Conservation (phyloP, 2,329 filamentous ascomycete species). For the Chalaropsis ovoidea region DNA sequence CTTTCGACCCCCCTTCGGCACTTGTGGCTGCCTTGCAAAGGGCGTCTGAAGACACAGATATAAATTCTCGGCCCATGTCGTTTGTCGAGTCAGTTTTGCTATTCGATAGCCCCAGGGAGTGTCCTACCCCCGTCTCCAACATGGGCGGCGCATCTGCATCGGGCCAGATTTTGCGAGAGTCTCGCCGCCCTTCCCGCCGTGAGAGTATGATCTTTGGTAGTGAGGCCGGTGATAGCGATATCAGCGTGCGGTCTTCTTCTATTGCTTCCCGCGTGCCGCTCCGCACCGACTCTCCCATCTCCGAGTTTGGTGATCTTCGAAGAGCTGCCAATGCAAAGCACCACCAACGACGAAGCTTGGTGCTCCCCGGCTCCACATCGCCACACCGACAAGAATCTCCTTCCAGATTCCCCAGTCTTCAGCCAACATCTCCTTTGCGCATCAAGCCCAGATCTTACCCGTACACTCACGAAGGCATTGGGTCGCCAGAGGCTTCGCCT, state of each 20-base stretch:
- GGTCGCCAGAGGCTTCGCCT: slow-evolving; percentile 82
- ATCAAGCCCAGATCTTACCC: slow-evolving; percentile 67
- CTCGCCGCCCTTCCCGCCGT: slow-evolving; percentile 44
- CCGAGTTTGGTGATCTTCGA: slow-evolving; percentile 67
- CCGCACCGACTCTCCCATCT: slow-evolving; percentile 80
- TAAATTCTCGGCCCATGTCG: slow-evolving; percentile 45
- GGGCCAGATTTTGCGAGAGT: slow-evolving; percentile 38
- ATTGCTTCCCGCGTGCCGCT: slow-evolving; percentile 55
- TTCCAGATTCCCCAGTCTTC: slow-evolving; percentile 49
- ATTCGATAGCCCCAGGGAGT: slow-evolving; percentile 72
- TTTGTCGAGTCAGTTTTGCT: slow-evolving; percentile 66
- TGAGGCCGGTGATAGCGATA: slow-evolving; percentile 77
- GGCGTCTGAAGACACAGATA: slow-evolving; percentile 35
- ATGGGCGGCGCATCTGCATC: slow-evolving; percentile 38
- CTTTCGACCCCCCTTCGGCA: slow-evolving; percentile 41
- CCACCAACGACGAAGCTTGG: slow-evolving; percentile 75
- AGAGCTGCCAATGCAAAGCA: slow-evolving; percentile 70
- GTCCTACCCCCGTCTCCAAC: slow-evolving; percentile 80
- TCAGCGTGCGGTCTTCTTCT: slow-evolving; percentile 73
- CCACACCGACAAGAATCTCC: slow-evolving; percentile 83
- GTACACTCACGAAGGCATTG: slow-evolving; percentile 52
- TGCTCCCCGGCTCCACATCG: slow-evolving; percentile 67
- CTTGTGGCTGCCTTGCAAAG: slow-evolving; percentile 46
- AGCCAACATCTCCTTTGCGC: slow-evolving; percentile 74
- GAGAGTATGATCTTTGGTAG: slow-evolving; percentile 68